A percentile compares a stretch with the other conserved stretches of the same genome.
Conservation (phyloP, 495 filamentous ascomycete genomes). For the Polyplosphaeria fusca region DNA sequence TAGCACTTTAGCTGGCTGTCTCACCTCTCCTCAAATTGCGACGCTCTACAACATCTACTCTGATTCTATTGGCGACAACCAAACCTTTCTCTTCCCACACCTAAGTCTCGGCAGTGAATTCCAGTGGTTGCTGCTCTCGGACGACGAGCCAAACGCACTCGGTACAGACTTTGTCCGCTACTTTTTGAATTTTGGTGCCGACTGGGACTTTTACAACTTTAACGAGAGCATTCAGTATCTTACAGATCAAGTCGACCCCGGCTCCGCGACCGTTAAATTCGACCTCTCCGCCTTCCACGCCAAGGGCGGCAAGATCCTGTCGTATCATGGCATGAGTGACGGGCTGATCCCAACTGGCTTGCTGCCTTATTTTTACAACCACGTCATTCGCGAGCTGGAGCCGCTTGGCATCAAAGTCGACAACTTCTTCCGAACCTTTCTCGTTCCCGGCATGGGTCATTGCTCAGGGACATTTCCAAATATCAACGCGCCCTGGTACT, state of each 20-base stretch:
- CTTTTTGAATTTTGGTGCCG: slow-evolving; percentile 38
- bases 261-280: slow-evolving; percentile 46
- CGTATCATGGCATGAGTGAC: slow-evolving; percentile 55
- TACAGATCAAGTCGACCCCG: slow-evolving; percentile 46
- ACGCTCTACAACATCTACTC: slow-evolving; percentile 55
- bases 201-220: slow-evolving; percentile 40
- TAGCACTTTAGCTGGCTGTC: slow-evolving; percentile 45
- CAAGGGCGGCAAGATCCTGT: slow-evolving; percentile 53
- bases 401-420: slow-evolving; percentile 36
- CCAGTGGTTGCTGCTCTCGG: slow-evolving; percentile 11
- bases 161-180: slow-evolving; percentile 45
- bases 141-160: slow-evolving; percentile 40
- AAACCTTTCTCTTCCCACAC: slow-evolving; percentile 54
- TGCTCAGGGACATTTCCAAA: slow-evolving; percentile 34
- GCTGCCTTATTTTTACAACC: slow-evolving; percentile 47
- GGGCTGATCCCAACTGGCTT: slow-evolving; percentile 46
- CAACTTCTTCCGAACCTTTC: slow-evolving; percentile 44
- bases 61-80: slow-evolving; percentile 51
- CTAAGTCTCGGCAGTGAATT: slow-evolving; percentile 41
- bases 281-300: slow-evolving; percentile 47
- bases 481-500: slow-evolving; percentile 44
- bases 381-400: slow-evolving; percentile 40
- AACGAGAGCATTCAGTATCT: slow-evolving; percentile 42
- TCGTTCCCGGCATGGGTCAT: slow-evolving; percentile 49
- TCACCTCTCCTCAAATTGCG: slow-evolving; percentile 55